A percentile compares a stretch with the other conserved stretches of the same genome.
These are phyloP conservation scores for Bryoerythrophyllum caledonicum DNA, from an alignment of 225 moss, liverwort and hornwort genomes.

Conservation along the genomic window DNA sequence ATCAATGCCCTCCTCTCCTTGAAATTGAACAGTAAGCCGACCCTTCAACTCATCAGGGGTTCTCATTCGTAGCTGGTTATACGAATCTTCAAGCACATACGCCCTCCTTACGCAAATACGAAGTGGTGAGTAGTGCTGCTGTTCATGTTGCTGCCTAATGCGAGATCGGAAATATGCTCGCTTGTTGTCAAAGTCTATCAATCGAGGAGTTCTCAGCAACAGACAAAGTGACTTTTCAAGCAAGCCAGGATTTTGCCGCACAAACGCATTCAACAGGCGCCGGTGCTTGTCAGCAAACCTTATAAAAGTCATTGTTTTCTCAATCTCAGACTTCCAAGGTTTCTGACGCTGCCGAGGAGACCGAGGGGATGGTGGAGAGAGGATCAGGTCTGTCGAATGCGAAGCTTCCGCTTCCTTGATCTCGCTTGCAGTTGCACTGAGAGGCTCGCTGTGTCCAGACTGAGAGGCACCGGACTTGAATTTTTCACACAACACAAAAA, in stretches of 20 bases:
- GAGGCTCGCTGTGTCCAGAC: conserved; percentile 67
- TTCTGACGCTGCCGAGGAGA: conserved; percentile 57
- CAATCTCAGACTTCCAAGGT: conserved; percentile 50
- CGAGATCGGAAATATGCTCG: conserved; percentile 92
- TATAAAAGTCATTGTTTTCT: conserved; percentile 91
- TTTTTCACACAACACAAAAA: conserved; percentile 94
- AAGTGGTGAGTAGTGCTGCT: conserved; percentile 96
- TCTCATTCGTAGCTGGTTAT: conserved; percentile 95
- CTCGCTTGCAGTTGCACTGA: conserved; percentile 88
- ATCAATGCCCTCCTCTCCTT: conserved; percentile 99
- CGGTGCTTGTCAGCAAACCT: conserved; percentile 97
- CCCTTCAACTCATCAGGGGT: conserved; percentile 96
- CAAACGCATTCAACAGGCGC: conserved; percentile 85
- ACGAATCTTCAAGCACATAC: conserved; percentile 95
- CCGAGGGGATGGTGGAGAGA: conserved; percentile 71
- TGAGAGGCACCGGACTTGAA: conserved; percentile 66
- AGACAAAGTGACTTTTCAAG: conserved; percentile 78
- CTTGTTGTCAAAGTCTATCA: conserved; percentile 99
- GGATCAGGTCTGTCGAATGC: conserved; percentile 49
- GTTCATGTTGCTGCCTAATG: conserved; percentile 96
- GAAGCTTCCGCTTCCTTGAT: conserved; percentile 92
- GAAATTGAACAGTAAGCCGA: conserved; percentile 88
- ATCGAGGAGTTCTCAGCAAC: conserved; percentile 75
- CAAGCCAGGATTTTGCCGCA: conserved; percentile 81
- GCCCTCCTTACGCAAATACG: conserved; percentile 79